phyloP scores from a whole-genome alignment of 805 yeast genomes.

The Kodamaea kaohsiungensis region DNA sequence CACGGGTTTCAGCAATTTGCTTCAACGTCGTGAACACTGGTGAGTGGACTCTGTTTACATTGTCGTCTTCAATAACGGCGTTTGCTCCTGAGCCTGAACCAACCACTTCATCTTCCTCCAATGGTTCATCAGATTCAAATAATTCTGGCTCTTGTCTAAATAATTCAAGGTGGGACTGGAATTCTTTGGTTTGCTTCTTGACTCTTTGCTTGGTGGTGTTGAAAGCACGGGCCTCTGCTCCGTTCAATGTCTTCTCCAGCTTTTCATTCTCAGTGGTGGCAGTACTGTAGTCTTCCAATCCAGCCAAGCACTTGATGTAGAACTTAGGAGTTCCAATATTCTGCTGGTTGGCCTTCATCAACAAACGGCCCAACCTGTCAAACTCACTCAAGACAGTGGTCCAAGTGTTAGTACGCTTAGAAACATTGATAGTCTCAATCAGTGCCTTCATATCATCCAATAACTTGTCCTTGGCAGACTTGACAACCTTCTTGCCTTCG shows the following conservation, averaged over 20 bases:
- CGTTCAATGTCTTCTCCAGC: constrained; percentile 71
- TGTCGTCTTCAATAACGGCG: constrained; percentile 27
- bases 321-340: constrained; percentile 69
- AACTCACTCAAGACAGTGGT: constrained; percentile 69
- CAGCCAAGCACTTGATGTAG: constrained; percentile 67
- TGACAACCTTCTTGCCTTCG: constrained; percentile 82
- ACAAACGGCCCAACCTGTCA: constrained; percentile 70
- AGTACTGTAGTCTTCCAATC: constrained; percentile 66
- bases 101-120: constrained; percentile 26
- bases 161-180: constrained; percentile 55
- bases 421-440: constrained; percentile 66
- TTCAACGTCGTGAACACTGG: constrained; percentile 72
- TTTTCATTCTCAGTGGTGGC: constrained; percentile 53
- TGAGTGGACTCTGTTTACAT: constrained; percentile 40
- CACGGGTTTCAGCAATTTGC: constrained; percentile 82
- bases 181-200: constrained; percentile 74
- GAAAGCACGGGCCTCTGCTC: constrained; percentile 80
- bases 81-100: constrained; percentile 26
- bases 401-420: constrained; percentile 78
- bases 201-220: constrained; percentile 88
- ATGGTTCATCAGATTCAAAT: constrained; percentile 59
- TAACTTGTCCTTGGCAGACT: constrained; percentile 90
- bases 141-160: constrained; percentile 71
- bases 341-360: constrained; percentile 74
- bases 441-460: constrained; percentile 78